Evolutionary conservation across 1,139 yeast species (phyloP).

Genomic region (Sugiyamaella paludigena): DNA sequence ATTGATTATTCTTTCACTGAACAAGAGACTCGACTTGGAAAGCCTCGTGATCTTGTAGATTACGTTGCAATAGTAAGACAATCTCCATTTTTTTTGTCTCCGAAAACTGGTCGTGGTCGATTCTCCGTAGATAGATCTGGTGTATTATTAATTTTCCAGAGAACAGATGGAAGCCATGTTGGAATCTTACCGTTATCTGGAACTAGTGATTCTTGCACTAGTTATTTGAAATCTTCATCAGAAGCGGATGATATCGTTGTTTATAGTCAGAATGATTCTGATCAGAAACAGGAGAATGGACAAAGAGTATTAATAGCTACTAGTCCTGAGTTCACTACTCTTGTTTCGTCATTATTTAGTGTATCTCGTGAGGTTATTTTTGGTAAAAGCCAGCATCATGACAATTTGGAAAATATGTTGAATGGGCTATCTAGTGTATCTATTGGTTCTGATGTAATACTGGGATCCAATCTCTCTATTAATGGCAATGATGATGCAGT

Average conservation of each 20-base stretch:
- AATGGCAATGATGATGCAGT: background rate
- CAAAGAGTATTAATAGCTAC: slow-evolving; percentile 22
- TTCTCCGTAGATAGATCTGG: slow-evolving; percentile 18
- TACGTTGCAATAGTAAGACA: slow-evolving; percentile 12
- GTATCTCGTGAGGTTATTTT: slow-evolving; percentile 1
- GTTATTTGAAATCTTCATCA: slow-evolving; percentile 19
- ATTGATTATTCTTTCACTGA: slow-evolving; percentile 4
- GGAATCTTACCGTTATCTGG: slow-evolving; percentile 29
- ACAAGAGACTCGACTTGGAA: slow-evolving; percentile 5
- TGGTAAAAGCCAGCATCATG: too few species aligned
- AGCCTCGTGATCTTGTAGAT: background rate
- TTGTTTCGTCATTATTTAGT: slow-evolving; percentile 17
- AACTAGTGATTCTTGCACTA: slow-evolving; percentile 18
- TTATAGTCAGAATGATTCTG: slow-evolving; percentile 22
- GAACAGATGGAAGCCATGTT: slow-evolving; percentile 29
- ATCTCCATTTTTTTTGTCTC: slow-evolving; percentile 14
- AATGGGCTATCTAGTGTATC: background rate
- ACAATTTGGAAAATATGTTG: background rate
- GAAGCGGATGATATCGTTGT: slow-evolving; percentile 15
- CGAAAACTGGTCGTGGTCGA: slow-evolving; percentile 10
- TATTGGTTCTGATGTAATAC: background rate
- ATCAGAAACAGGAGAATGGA: slow-evolving; percentile 17
- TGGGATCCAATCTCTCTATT: too few species aligned
- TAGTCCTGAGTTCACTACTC: slow-evolving; percentile 21
- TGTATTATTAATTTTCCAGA: slow-evolving; percentile 22